These are phyloP conservation scores for Pascua guehoae DNA, from an alignment of 1,284 basidiomycete genomes.

Conservation along the genomic window DNA sequence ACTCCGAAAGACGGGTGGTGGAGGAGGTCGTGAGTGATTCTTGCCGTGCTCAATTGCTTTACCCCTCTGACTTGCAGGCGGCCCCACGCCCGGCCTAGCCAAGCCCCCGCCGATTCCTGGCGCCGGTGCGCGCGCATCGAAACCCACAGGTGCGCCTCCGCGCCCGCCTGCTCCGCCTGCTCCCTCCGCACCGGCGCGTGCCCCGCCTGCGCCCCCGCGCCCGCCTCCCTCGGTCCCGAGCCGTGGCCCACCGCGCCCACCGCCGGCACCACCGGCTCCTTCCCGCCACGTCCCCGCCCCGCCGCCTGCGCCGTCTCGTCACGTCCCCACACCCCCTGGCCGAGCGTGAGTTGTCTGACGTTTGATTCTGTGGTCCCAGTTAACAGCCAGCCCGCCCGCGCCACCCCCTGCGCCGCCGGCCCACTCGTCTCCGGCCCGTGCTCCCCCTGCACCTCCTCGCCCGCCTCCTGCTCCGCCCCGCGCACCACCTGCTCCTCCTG, in stretches of 20 bases:
- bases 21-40: slow-evolving; percentile 51
- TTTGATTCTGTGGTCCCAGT: neutral
- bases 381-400: slow-evolving; percentile 60
- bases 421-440: slow-evolving; percentile 16
- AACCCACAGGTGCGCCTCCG: slow-evolving; percentile 56
- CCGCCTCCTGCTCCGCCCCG: slow-evolving; percentile 6
- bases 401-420: slow-evolving; percentile 50
- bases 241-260: slow-evolving; percentile 1
- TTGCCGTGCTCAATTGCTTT: too few species aligned
- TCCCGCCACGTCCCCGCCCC: slow-evolving; percentile 13
- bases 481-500: slow-evolving; percentile 12
- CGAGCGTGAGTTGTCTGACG: slow-evolving; percentile 52
- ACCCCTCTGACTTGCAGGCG: slow-evolving; percentile 11
- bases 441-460: slow-evolving; percentile 12
- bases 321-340: slow-evolving; percentile 51
- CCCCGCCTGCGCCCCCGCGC: slow-evolving; percentile 17
- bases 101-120: slow-evolving; percentile 25
- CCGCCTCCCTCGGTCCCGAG: slow-evolving; percentile 25
- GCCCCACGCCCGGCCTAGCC: slow-evolving; percentile 19
- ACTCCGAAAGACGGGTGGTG: slow-evolving; percentile 68
- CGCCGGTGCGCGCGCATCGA: slow-evolving; percentile 52
- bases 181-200: slow-evolving; percentile 18
- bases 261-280: slow-evolving; percentile 19
- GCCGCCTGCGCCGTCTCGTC: slow-evolving; percentile 1
- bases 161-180: slow-evolving; percentile 8